Base-by-base conservation (phyloP, 805 yeast species). In the Phaffomyces thermotolerans region DNA sequence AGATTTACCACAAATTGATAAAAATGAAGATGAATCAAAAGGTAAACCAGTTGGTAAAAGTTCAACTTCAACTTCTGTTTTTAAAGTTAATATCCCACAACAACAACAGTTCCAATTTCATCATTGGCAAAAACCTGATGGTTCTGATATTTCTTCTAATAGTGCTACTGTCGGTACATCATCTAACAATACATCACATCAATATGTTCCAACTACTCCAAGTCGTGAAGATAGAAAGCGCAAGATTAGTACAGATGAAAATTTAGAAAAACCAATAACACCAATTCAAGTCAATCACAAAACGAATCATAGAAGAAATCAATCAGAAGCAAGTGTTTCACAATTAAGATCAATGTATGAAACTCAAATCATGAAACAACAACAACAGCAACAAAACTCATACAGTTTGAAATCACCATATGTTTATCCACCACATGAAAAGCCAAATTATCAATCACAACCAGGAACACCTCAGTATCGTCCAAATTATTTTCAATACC, bases 41-140 rank as follows among this genome's bases (percentile, higher is more conserved):
- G 17, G 14, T 8, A 39, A 32, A 37, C 6, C 25, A 13, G 8
- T 4, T 37, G 17, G n/a, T 37, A 37, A 18, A 20, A 25, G 34
- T 4, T 12, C 35, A 34, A 37, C 51, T 2, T 41, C 58, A 1
- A 54, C 58, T 3, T 48, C 57, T 2, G 59, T 56, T 8, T 58
- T 58, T 43, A 58, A 57, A 40, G 58, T 56, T 3, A 51, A 58
- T 34, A 42, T 56, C 7, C 59, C 56, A 13, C 59, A 54, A 34
- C 56, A 47, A 34, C 50, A 53, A n/a, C 56, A 58, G 33, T 56
- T 54, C 34, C 56, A 57, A 36, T 58, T 58, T 45, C 63, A 56
- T 37, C 63, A 58, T 41, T 58, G 60, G 60, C 60, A 57, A 35
- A 49, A 46, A 31, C 63, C 63, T 1, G 55, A 48, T 8, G 47